Percentiles rank a stretch among this genome's conserved stretches.
Conservation (phyloP, 2,329 filamentous ascomycete species). For the Exophiala sp. region DNA sequence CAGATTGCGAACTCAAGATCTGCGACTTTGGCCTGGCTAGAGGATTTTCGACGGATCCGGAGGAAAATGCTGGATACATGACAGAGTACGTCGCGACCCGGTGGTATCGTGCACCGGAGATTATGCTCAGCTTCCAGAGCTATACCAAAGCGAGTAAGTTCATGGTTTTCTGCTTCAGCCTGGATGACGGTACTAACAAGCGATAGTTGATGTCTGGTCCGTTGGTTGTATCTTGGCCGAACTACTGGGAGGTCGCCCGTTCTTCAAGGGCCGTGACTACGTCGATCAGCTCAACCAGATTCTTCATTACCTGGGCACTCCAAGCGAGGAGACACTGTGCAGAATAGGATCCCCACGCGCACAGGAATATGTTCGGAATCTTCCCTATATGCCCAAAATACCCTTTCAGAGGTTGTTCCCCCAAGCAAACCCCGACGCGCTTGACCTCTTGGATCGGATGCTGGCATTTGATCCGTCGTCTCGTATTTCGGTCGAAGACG, state of each 20-base stretch:
- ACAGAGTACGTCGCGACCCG: conserved; percentile 97
- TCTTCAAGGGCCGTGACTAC: conserved; percentile 99
- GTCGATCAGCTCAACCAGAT: conserved; percentile 99
- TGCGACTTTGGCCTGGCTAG: conserved; percentile 95
- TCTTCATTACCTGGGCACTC: conserved; percentile 92
- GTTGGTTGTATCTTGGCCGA: conserved; percentile 97
- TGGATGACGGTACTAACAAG: conserved; percentile 5
- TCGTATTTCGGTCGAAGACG: conserved; percentile 89
- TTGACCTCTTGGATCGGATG: conserved; percentile 95
- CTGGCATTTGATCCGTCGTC: conserved; percentile 91
- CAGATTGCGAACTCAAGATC: conserved; percentile 98
- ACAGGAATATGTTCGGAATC: conserved; percentile 96
- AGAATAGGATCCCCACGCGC: conserved; percentile 93
- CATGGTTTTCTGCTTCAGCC: conserved; percentile 1
- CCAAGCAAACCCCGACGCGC: conserved; percentile 88
- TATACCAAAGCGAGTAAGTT: conserved; percentile 99
- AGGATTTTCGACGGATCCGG: conserved; percentile 93
- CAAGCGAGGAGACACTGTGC: conserved; percentile 86
- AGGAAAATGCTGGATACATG: conserved; percentile 99
- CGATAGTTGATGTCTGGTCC: conserved; percentile 92
- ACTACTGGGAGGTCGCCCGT: conserved; percentile 88
- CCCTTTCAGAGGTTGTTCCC: conserved; percentile 84
- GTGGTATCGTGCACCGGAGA: conserved; percentile 98
- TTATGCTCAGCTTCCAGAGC: conserved; percentile 99
- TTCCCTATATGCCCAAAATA: conserved; percentile 91